Evolutionary conservation across 148 eudicot species (phyloP), one percentile per base, ranked within the genome.

Genomic region (Simmondsia chinensis): DNA sequence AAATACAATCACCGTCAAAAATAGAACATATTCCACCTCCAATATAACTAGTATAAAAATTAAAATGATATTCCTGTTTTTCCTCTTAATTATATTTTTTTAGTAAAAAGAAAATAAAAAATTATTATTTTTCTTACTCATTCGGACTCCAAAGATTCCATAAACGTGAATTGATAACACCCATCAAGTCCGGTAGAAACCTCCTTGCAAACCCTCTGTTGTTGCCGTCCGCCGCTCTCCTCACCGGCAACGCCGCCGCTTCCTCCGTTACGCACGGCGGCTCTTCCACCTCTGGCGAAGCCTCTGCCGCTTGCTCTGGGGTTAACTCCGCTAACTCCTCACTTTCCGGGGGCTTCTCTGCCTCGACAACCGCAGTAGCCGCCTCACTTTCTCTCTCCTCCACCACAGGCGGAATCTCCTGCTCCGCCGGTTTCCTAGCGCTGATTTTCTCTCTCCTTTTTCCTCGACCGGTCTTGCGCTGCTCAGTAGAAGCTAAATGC

Each of bases 71-170:
- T 39, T 30, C 38, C 21, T 39, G 57, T 38, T 3, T 46, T 53
- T 39, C 57, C 57, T 10, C 41, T 46, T 7, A 48, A 48, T 0
- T 53, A 21, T n/a, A n/a, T n/a, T n/a, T n/a, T n/a, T n/a, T n/a
- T n/a, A n/a, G n/a, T n/a, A n/a, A n/a, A n/a, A n/a, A n/a, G n/a
- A n/a, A 5, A 30, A 8, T 2, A 17, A 12, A 21, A 21, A 10
- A 32, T 20, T 20, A 9, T 2, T 17, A 8, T n/a, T 1, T 6
- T 8, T 36, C 26, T 54, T 57, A 74, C 50, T 68, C 76, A 60
- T 73, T 67, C 62, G 89, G 86, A 72, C 72, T 61, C 89, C 86
- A 77, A 72, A 77, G 80, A 30, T 70, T 68, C 82, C 80, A 85
- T 44, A 85, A 77, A 75, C 89, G 89, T 20, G 86, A 85, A 49